Percentiles rank a stretch among this genome's conserved stretches.
These are phyloP conservation scores for Thraustochytrium sp. DNA, from an alignment of 352 stramenopile species.

Conservation along the genomic window DNA sequence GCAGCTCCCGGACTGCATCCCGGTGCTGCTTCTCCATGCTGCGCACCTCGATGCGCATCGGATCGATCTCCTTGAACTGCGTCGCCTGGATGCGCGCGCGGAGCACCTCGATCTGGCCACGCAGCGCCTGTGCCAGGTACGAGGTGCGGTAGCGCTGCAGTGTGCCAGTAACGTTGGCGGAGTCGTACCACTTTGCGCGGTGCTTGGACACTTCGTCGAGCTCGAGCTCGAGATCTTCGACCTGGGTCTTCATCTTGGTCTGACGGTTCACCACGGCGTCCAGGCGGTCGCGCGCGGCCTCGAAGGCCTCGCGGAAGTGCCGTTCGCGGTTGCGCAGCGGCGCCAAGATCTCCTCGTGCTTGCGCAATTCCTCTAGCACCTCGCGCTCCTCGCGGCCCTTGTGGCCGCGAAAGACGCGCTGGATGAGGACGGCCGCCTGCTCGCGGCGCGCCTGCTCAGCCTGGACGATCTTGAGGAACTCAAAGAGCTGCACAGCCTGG, in stretches of 20 bases:
- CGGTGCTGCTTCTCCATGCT: conserved; percentile 60
- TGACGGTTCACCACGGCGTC: conserved; percentile 51
- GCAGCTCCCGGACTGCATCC: conserved; percentile 64
- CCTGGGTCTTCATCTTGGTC: conserved; percentile 44
- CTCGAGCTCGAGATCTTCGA: conserved; percentile 48
- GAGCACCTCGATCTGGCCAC: conserved; percentile 58
- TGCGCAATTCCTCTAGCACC: conserved; percentile 64
- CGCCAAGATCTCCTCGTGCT: conserved; percentile 65
- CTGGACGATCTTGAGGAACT: conserved; percentile 42
- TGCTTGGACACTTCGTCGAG: conserved; percentile 39
- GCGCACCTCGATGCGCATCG: conserved; percentile 48
- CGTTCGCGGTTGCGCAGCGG: conserved; percentile 53
- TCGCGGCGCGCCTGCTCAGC: conserved; percentile 58
- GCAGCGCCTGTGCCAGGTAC: conserved; percentile 68
- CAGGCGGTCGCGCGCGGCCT: background rate
- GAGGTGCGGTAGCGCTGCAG: conserved; percentile 83
- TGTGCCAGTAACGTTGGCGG: conserved; percentile 61
- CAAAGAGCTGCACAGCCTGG: conserved; percentile 34
- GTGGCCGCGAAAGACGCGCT: conserved; percentile 69
- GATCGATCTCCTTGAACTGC: conserved; percentile 41
- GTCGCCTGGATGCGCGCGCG: conserved; percentile 23
- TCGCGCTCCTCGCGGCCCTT: conserved; percentile 64
- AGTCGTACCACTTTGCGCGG: conserved; percentile 58
- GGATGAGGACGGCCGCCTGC: conserved; percentile 61
- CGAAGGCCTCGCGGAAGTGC: background rate